Base-by-base conservation (phyloP, 495 filamentous ascomycete genomes). In the Talaromyces nanjingensis region DNA sequence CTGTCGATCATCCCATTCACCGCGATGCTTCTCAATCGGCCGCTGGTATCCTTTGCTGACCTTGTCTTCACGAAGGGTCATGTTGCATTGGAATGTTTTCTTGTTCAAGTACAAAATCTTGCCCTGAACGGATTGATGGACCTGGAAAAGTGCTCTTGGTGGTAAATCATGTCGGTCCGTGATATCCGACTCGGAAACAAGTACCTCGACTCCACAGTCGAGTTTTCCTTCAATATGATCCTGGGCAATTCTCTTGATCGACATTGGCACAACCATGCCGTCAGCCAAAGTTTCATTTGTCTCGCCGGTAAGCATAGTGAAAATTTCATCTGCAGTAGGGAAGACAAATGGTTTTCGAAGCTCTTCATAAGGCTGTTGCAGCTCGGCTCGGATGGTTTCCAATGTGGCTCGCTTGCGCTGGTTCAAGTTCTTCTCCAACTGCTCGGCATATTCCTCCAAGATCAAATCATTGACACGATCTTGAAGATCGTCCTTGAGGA, bases 381-480 rank as follows among this genome's bases (percentile, higher is more conserved):
- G 78, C 75, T 98, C 94, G 4, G 91, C 94, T 60, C 94, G 89
- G 68, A 98, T 98, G 1, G 91, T 96, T 73, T 98, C 96, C 8
- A 98, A 82, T 9, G 96, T 98, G 0, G 94, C 94, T 42, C 96
- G 91, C 76, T 98, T 98, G 60, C 90, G 87, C 74, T 96, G 92
- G 66, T 91, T 89, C 67, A 96, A 91, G 66, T 96, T 94, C 65
- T 83, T 87, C 76, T 97, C 93, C 59, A 98, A 77, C 75, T 98
- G 92, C 73, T 96, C 92, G 1, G 94, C 96, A 70, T 98, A 98
- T 73, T 97, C 90, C 71, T 98, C 94, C 4, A 98, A 79, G 65
- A 97, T 92, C 60, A 98, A 79, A 70, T 98, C 96, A 69, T 98
- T 96, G 67, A 98, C 92, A 71, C 92, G 92, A 65, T 97, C 93